A percentile compares a stretch with the other conserved stretches of the same genome.
Evolutionary conservation across 2,329 filamentous ascomycete species (phyloP).

Genomic region (Aspergillus puulaauensis): DNA sequence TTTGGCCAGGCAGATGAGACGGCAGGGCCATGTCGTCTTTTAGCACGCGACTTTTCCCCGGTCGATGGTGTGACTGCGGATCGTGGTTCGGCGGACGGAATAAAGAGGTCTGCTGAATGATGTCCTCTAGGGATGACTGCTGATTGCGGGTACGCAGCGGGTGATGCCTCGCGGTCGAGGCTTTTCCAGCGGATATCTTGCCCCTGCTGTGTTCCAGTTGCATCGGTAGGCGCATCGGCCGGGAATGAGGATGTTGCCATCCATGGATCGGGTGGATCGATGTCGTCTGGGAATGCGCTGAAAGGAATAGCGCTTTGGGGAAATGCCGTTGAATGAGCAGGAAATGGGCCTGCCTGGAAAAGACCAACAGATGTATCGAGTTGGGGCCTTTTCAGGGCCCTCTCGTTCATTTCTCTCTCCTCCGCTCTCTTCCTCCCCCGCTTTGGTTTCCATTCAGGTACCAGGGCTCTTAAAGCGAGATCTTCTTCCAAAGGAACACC

Average conservation of each 20-base stretch:
- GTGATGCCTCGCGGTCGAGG: constrained; percentile 60
- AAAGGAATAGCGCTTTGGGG: constrained; percentile 53
- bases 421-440: constrained; percentile 62
- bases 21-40: constrained; percentile 73
- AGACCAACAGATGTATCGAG: constrained; percentile 55
- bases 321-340: constrained; percentile 48
- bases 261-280: constrained; percentile 47
- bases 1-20: constrained; percentile 89
- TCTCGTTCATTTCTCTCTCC: constrained; percentile 58
- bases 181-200: constrained; percentile 47
- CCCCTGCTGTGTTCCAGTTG: constrained; percentile 22
- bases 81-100: constrained; percentile 57
- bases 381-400: constrained; percentile 58
- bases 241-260: constrained; percentile 43
- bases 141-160: constrained; percentile 73
- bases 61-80: constrained; percentile 70
- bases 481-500: constrained; percentile 85
- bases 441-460: constrained; percentile 70
- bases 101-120: constrained; percentile 32
- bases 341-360: constrained; percentile 42
- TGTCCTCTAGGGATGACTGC: constrained; percentile 64
- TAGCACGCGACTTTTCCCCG: constrained; percentile 42
- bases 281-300: constrained; percentile 56
- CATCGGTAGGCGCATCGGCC: constrained; percentile 38
- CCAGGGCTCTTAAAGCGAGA: constrained; percentile 76